Evolutionary conservation across 2,329 filamentous ascomycete genomes (phyloP).

Genomic region (Bipolaris victoriae): DNA sequence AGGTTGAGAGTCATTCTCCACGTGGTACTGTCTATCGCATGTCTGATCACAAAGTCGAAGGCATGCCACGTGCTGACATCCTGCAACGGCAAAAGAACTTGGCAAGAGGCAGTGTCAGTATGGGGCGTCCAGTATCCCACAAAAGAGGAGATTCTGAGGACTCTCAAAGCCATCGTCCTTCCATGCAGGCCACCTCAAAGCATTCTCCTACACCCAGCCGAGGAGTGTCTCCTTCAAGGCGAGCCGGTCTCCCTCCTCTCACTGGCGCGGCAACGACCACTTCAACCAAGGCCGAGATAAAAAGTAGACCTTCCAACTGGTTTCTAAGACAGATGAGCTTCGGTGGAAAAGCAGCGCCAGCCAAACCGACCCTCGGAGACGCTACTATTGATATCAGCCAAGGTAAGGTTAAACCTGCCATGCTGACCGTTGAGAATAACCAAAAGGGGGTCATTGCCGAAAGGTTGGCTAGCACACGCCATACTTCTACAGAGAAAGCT

Average conservation of each 20-base stretch:
- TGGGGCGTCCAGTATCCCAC: constrained; percentile 26
- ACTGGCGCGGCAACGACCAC: constrained; percentile 7
- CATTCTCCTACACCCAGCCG: constrained; percentile 40
- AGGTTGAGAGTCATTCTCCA: constrained; percentile 30
- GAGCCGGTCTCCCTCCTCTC: constrained; percentile 24
- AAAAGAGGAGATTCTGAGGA: constrained; percentile 36
- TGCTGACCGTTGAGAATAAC: constrained; percentile 43
- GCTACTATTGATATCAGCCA: constrained; percentile 43
- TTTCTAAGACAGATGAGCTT: constrained; percentile 50
- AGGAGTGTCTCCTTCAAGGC: constrained; percentile 38
- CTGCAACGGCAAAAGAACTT: constrained; percentile 36
- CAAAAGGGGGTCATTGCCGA: constrained; percentile 47
- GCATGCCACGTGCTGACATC: constrained; percentile 40
- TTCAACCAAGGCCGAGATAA: constrained; percentile 21
- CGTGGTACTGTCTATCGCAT: constrained; percentile 21
- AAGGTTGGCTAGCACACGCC: constrained; percentile 44
- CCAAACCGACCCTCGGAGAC: constrained; percentile 38
- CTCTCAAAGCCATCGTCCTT: constrained; percentile 24
- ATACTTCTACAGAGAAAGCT: constrained; percentile 38
- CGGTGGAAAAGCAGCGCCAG: constrained; percentile 37
- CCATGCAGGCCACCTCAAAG: constrained; percentile 28
- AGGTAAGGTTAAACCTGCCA: constrained; percentile 43
- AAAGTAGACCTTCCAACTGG: constrained; percentile 40
- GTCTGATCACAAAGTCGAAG: constrained; percentile 20
- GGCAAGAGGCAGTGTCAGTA: constrained; percentile 15